Base-by-base conservation (phyloP, 805 yeast genomes). In the Wickerhamomyces chaumierensis region DNA sequence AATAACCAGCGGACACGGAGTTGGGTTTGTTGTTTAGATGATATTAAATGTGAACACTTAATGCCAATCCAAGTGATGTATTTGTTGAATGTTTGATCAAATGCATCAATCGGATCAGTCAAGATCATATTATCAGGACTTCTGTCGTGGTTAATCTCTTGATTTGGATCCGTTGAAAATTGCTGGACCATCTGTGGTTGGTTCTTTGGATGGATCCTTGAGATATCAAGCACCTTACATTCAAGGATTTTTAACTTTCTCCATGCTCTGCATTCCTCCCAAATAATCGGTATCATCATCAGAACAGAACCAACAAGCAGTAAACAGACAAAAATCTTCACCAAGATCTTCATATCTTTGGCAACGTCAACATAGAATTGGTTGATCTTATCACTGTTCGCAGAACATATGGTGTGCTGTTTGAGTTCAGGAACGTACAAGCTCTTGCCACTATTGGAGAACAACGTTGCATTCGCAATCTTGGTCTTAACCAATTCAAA, bases 201-300 rank as follows among this genome's bases (percentile, higher is more conserved):
- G 5, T 14, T 21, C 9, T 15, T 37, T 40, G 3, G 37, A 15
- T 16, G 31, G 31, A 7, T 28, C n/a, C 13, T 28, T 5, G n/a
- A 14, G 5, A 36, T 17, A 1, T 37, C 31, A 16, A 34, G 31
- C 11, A 35, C 29, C 5, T 39, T 48, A 38, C 31, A 39, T 39
- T 62, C 60, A 38, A 74, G 54, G 3, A 44, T 49, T n/a, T 55
- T 43, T 31, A 72, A 47, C 36, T 66, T 62, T 32, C 46, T 55
- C 84, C 85, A 79, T 12, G 59, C 56, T 29, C 59, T 55, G 29
- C 57, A 56, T 40, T 76, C 81, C 19, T 57, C 45, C 48, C 62
- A 71, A 2, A 63, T 60, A 5, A 69, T 60, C 1, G 73, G 72
- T 0, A 68, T 33, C 25, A 74, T 53, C 0, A 64, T 60, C 0